Percentiles rank a stretch among this genome's conserved stretches.
phyloP scores from a whole-genome alignment of 805 yeast genomes.

The Huiozyma sinensis region DNA sequence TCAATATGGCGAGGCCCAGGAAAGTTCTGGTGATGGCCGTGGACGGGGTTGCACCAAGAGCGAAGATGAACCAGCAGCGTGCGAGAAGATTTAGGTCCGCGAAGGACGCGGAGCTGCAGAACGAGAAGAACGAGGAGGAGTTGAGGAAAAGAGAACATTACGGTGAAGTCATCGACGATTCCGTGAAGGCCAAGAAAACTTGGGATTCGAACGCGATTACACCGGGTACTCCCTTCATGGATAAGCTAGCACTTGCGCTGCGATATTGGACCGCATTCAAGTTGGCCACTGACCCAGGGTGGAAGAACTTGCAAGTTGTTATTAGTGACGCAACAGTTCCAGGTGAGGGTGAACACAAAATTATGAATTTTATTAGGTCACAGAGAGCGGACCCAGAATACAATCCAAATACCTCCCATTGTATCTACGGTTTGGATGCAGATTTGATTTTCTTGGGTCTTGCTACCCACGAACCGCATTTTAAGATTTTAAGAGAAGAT shows the following conservation, averaged over 20 bases:
- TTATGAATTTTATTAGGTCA: slow-evolving; percentile 88
- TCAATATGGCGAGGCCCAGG: slow-evolving; percentile 90
- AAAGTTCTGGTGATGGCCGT: slow-evolving; percentile 90
- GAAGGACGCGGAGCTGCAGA: slow-evolving; percentile 72
- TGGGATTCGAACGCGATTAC: slow-evolving; percentile 98
- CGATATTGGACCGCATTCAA: slow-evolving; percentile 91
- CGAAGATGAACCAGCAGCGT: slow-evolving; percentile 95
- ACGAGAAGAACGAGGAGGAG: slow-evolving; percentile 54
- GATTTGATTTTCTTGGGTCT: slow-evolving; percentile 91
- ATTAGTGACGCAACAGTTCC: slow-evolving; percentile 95
- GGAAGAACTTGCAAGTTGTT: slow-evolving; percentile 82
- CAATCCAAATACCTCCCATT: slow-evolving; percentile 89
- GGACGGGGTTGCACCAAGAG: slow-evolving; percentile 98
- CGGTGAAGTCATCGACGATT: slow-evolving; percentile 65
- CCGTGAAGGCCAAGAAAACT: slow-evolving; percentile 59
- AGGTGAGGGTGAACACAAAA: slow-evolving; percentile 98
- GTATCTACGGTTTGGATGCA: slow-evolving; percentile 95
- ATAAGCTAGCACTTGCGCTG: slow-evolving; percentile 66
- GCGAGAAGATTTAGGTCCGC: slow-evolving; percentile 90
- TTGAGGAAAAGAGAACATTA: slow-evolving; percentile 22
- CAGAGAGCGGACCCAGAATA: slow-evolving; percentile 82
- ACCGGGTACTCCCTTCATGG: slow-evolving; percentile 99
- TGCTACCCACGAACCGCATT: slow-evolving; percentile 97
- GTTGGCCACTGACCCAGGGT: slow-evolving; percentile 79
- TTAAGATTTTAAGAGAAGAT: slow-evolving; percentile 87